phyloP scores from a whole-genome alignment of 306 rosid species.

The Pyrus pyrifolia region DNA sequence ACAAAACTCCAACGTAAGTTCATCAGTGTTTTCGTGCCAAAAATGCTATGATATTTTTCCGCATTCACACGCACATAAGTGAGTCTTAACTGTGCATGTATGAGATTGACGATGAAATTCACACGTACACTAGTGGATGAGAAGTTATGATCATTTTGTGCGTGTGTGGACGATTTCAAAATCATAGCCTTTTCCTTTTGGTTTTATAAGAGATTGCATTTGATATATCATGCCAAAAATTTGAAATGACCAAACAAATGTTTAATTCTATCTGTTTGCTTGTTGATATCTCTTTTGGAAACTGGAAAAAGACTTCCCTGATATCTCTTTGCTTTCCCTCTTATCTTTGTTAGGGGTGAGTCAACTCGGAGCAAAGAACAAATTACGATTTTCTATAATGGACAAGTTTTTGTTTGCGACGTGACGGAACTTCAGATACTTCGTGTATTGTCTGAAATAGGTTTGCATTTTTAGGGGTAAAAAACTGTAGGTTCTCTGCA shows the following conservation, averaged over 20 bases:
- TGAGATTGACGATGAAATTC: background rate
- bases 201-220: too few relatives aligned
- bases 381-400: slow-evolving; percentile 14
- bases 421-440: slow-evolving; percentile 24
- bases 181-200: background rate
- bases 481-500: too few relatives aligned
- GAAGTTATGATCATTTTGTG: background rate
- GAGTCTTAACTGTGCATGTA: background rate
- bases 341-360: slow-evolving; percentile 1
- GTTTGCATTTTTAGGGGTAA: too few relatives aligned
- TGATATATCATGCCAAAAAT: background rate
- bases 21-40: background rate
- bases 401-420: slow-evolving; percentile 13
- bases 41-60: background rate
- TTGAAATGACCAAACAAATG: background rate
- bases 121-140: background rate
- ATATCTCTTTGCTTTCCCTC: background rate
- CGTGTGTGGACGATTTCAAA: background rate
- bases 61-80: background rate
- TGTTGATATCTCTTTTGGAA: background rate
- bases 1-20: slow-evolving; percentile 2
- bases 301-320: background rate
- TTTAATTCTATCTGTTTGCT: background rate
- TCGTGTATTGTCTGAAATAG: too few relatives aligned
- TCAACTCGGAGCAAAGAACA: background rate